Evolutionary conservation across 192 early-diverging fungal species (phyloP).

Genomic region (Kappamyces sp.): DNA sequence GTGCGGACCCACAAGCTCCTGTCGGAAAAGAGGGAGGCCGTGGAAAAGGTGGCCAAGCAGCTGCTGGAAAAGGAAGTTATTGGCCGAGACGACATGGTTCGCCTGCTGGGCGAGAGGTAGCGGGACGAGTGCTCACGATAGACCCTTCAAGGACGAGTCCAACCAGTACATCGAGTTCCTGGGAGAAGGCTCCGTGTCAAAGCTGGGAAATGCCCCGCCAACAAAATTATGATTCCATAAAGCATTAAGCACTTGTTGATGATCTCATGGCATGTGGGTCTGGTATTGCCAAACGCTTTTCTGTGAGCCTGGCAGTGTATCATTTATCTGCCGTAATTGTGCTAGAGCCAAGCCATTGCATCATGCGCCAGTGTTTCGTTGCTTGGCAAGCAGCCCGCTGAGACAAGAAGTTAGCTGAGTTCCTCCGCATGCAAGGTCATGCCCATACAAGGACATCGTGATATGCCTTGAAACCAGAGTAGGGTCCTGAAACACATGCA

Average conservation of each 20-base stretch:
- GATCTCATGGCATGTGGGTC: no score
- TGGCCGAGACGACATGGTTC: constrained; percentile 92
- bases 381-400: no score
- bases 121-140: constrained; percentile 13
- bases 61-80: constrained; percentile 96
- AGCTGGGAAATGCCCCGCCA: constrained; percentile 8
- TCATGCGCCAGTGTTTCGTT: no score
- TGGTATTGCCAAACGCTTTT: no score
- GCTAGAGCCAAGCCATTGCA: no score
- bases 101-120: constrained; percentile 66
- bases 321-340: no score
- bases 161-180: constrained; percentile 41
- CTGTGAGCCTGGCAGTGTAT: no score
- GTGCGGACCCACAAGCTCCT: constrained; percentile 76
- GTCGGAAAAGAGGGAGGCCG: constrained; percentile 73
- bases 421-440: no score
- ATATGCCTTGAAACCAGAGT: no score
- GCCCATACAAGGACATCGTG: no score
- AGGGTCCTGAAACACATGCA: no score
- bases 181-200: constrained; percentile 15
- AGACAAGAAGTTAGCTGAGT: no score
- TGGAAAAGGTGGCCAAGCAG: constrained; percentile 87
- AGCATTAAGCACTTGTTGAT: constrained; percentile 5
- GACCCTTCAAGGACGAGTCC: constrained; percentile 30
- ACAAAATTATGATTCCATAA: constrained; percentile 16